Evolutionary conservation across 768 basidiomycete genomes (phyloP), one percentile per base, ranked within the genome.

Genomic region (Rhizopogon vinicolor): DNA sequence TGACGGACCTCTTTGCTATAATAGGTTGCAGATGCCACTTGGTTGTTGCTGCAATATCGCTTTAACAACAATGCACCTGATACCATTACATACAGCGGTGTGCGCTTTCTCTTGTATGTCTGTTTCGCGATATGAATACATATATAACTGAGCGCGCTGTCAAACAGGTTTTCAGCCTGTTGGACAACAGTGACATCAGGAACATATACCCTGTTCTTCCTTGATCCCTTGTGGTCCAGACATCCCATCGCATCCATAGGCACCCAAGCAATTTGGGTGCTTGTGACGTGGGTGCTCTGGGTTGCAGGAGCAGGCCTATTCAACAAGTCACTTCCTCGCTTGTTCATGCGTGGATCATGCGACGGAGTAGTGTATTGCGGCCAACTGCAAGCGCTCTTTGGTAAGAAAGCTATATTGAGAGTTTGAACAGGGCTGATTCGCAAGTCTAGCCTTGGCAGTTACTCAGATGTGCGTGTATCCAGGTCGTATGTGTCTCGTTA

Each of bases 241-340:
- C 76, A 78, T 54, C 74, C 79, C 3, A 58, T 84, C 14, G 74
- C 79, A 9, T 85, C 85, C 12, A 68, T 86, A 40, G 83, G 84
- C 7, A 73, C 82, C 0, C 85, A 86, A 61, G 75, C 74, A 12
- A 68, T 85, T 42, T 86, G 85, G 85, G 66, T 80, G 4, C 66
- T 84, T 29, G 55, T 78, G 1, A 85, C 84, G 13, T 84, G 81
- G 82, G 60, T 79, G 16, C 70, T 84, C 44, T 87, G 85, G 85
- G 72, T 84, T 18, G 71, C 82, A 13, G 81, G 82, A 42, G 75
- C 82, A 3, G 78, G 77, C 0, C 66, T 80, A 22, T 63, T 85
- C 44, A 81, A 82, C 58, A 71, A 72, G 39, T 74, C 81, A 6
- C 63, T 81, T 22, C 80, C 83, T 2, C 67, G 63, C 9, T 56